phyloP scores from a whole-genome alignment of 2,329 filamentous ascomycete species.

The Clarireedia sp. region DNA sequence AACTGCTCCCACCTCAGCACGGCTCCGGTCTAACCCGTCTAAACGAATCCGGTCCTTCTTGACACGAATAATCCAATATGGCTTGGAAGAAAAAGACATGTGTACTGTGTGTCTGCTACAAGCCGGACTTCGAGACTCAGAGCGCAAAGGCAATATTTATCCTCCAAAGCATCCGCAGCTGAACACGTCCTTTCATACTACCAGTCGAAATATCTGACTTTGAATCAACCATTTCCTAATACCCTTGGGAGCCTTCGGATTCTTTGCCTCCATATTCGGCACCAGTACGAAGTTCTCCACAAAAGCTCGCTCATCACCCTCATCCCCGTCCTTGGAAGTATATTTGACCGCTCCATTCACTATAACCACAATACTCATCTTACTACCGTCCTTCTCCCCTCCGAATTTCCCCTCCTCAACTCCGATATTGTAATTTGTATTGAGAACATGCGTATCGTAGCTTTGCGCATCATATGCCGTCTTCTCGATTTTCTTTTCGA shows the following conservation, averaged over 20 bases:
- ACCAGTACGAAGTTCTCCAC: slow-evolving; percentile 76
- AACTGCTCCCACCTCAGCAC: too few relatives aligned
- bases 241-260: slow-evolving; percentile 44
- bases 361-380: slow-evolving; percentile 64
- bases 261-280: slow-evolving; percentile 59
- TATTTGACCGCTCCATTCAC: slow-evolving; percentile 67
- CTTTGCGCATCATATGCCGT: slow-evolving; percentile 66
- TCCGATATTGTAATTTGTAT: slow-evolving; percentile 53
- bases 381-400: slow-evolving; percentile 43
- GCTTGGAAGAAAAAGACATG: too few relatives aligned
- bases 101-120: too few relatives aligned
- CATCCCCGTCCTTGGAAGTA: slow-evolving; percentile 42
- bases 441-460: slow-evolving; percentile 71
- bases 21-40: too few relatives aligned
- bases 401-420: slow-evolving; percentile 40
- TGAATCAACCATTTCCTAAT: slow-evolving; percentile 57
- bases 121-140: too few relatives aligned
- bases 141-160: too few relatives aligned
- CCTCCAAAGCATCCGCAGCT: too few relatives aligned
- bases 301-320: slow-evolving; percentile 61
- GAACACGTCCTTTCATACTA: slow-evolving; percentile 14
- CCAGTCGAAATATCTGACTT: slow-evolving; percentile 61
- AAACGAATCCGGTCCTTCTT: too few relatives aligned
- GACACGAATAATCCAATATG: too few relatives aligned
- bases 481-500: slow-evolving; percentile 53